Evolutionary conservation across 495 filamentous ascomycete genomes (phyloP).

Genomic region (Talaromyces liani): DNA sequence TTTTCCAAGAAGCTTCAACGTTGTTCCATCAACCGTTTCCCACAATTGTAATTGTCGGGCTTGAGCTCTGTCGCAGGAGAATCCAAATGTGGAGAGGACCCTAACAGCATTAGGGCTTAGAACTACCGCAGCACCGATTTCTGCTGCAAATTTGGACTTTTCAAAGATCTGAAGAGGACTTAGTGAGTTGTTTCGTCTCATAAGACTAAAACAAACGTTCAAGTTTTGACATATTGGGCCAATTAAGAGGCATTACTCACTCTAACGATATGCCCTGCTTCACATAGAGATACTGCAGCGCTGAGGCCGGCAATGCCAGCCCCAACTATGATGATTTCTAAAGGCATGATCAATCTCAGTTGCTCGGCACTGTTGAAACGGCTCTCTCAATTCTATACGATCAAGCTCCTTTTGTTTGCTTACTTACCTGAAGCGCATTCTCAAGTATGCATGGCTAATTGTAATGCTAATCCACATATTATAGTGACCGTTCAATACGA

Average conservation of each 20-base stretch:
- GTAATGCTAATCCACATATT: background rate
- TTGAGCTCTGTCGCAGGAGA: constrained; percentile 26
- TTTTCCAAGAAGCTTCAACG: constrained; percentile 16
- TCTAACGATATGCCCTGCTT: constrained; percentile 19
- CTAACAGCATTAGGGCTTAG: constrained; percentile 34
- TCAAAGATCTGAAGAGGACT: constrained; percentile 12
- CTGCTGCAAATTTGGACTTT: constrained; percentile 19
- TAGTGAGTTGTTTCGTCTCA: background rate
- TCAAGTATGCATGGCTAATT: background rate
- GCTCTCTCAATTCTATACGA: background rate
- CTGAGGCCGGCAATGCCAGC: constrained; percentile 39
- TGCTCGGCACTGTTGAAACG: background rate
- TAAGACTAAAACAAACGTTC: background rate
- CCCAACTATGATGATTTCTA: constrained; percentile 29
- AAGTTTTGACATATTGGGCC: background rate
- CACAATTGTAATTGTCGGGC: constrained; percentile 13
- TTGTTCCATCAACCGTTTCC: constrained; percentile 18
- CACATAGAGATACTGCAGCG: constrained; percentile 26
- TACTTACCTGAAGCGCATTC: background rate
- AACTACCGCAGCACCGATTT: constrained; percentile 42
- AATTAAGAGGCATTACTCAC: constrained; percentile 9
- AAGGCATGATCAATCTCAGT: constrained; percentile 14
- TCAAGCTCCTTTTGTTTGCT: background rate
- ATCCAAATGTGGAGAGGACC: constrained; percentile 28
- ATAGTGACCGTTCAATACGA: background rate